phyloP scores from a whole-genome alignment of 164 flowering plant species.

The Protea cynaroides region DNA sequence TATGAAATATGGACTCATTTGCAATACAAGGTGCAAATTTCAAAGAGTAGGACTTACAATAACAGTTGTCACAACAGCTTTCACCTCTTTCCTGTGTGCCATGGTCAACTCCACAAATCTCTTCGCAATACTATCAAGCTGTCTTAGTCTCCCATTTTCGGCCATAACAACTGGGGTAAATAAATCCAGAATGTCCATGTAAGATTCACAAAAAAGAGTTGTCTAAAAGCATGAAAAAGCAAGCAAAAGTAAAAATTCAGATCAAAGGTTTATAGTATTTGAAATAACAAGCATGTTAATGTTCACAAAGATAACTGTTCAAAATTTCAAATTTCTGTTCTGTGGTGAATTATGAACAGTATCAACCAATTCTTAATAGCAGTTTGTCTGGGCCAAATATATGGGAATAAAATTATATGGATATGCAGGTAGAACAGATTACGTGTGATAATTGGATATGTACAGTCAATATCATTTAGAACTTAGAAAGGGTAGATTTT shows the following conservation, averaged over 20 bases:
- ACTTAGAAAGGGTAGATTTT: too few species aligned
- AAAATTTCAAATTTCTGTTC: too few species aligned
- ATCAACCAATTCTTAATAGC: too few species aligned
- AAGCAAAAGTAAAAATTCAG: background rate
- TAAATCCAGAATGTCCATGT: background rate
- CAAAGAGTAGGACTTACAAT: conserved; percentile 51
- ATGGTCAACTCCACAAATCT: conserved; percentile 62
- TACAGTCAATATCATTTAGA: too few species aligned
- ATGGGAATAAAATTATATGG: too few species aligned
- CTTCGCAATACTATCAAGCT: conserved; percentile 53
- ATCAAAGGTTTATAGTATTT: background rate
- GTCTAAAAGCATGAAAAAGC: background rate
- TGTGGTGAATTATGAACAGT: too few species aligned
- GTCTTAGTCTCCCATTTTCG: conserved; percentile 65
- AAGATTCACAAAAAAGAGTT: background rate
- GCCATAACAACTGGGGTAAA: conserved; percentile 56
- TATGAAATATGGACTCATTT: background rate
- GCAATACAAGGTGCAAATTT: background rate
- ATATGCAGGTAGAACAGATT: too few species aligned
- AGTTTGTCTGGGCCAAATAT: too few species aligned
- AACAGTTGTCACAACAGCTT: conserved; percentile 71
- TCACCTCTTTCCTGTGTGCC: conserved; percentile 84
- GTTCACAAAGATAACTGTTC: too few species aligned
- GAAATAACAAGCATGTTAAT: background rate
- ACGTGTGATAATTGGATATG: too few species aligned